Evolutionary conservation across 495 filamentous ascomycete genomes (phyloP).

Genomic region (Daldinia decipiens): DNA sequence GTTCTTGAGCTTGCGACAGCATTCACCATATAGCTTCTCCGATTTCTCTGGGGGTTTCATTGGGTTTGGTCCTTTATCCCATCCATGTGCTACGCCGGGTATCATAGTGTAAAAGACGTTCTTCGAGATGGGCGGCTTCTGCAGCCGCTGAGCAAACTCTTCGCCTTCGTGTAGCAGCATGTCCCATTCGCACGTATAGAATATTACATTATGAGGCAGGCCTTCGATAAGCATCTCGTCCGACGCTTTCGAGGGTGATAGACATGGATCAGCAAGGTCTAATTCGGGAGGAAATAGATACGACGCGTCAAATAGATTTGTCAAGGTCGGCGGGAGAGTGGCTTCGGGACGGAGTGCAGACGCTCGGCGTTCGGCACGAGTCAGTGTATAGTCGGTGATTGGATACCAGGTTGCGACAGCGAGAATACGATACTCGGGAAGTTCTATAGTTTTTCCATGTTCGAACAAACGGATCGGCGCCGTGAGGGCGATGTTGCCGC

Average conservation of each 20-base stretch:
- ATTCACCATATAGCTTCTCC: slow-evolving; percentile 55
- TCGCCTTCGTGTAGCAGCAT: slow-evolving; percentile 85
- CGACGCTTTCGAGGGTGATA: slow-evolving; percentile 54
- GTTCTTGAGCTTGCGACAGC: slow-evolving; percentile 46
- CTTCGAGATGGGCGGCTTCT: slow-evolving; percentile 66
- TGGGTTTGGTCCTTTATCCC: slow-evolving; percentile 88
- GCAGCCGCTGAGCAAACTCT: slow-evolving; percentile 70
- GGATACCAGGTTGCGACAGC: slow-evolving; percentile 81
- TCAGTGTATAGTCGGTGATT: slow-evolving; percentile 80
- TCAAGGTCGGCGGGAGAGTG: slow-evolving; percentile 77
- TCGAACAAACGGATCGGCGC: slow-evolving; percentile 73
- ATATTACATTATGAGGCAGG: slow-evolving; percentile 61
- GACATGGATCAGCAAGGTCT: slow-evolving; percentile 47
- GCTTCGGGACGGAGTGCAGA: slow-evolving; percentile 71
- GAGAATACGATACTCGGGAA: slow-evolving; percentile 50
- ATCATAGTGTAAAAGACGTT: slow-evolving; percentile 75
- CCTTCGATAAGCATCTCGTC: slow-evolving; percentile 54
- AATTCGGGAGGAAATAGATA: slow-evolving; percentile 70
- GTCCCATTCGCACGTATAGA: slow-evolving; percentile 91
- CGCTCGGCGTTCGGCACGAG: slow-evolving; percentile 76
- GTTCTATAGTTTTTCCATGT: slow-evolving; percentile 31
- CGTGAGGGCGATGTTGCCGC: slow-evolving; percentile 86
- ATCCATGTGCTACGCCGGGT: slow-evolving; percentile 78
- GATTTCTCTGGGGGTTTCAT: slow-evolving; percentile 62
- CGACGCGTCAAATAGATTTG: slow-evolving; percentile 84